phyloP scores from a whole-genome alignment of 768 basidiomycete species.

The Leccinum incarnatum region DNA sequence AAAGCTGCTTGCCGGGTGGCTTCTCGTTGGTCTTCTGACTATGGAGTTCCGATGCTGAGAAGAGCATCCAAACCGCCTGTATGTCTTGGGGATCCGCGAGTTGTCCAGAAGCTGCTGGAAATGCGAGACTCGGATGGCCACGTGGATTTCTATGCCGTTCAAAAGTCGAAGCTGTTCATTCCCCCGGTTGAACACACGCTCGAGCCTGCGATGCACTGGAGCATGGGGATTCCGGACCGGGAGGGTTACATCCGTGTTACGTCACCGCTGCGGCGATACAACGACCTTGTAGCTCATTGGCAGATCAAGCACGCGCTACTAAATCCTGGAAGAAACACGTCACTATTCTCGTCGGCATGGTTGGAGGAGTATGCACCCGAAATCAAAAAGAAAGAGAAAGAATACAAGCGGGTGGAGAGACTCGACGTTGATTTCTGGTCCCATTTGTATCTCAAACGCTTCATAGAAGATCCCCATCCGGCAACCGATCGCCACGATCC shows the following conservation, averaged over 20 bases:
- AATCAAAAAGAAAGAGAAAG: slow-evolving; percentile 37
- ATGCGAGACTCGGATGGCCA: slow-evolving; percentile 45
- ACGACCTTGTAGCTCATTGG: slow-evolving; percentile 86
- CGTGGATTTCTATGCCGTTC: slow-evolving; percentile 38
- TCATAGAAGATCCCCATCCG: slow-evolving; percentile 28
- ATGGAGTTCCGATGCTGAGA: slow-evolving; percentile 60
- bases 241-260: slow-evolving; percentile 85
- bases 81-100: slow-evolving; percentile 29
- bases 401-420: slow-evolving; percentile 29
- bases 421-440: slow-evolving; percentile 42
- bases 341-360: slow-evolving; percentile 46
- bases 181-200: slow-evolving; percentile 45
- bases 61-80: slow-evolving; percentile 41
- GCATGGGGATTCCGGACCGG: slow-evolving; percentile 62
- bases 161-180: slow-evolving; percentile 34
- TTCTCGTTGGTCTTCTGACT: slow-evolving; percentile 66
- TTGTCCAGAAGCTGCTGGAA: slow-evolving; percentile 45
- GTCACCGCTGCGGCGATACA: slow-evolving; percentile 82
- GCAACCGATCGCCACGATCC: slow-evolving; percentile 25
- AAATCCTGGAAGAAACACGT: slow-evolving; percentile 29
- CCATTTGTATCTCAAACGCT: slow-evolving; percentile 38
- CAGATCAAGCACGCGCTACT: slow-evolving; percentile 82
- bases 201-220: slow-evolving; percentile 61
- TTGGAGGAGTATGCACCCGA: slow-evolving; percentile 43
- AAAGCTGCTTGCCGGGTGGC: slow-evolving; percentile 74